phyloP scores from a whole-genome alignment of 2,329 filamentous ascomycete species.

The Fusarium sp. region DNA sequence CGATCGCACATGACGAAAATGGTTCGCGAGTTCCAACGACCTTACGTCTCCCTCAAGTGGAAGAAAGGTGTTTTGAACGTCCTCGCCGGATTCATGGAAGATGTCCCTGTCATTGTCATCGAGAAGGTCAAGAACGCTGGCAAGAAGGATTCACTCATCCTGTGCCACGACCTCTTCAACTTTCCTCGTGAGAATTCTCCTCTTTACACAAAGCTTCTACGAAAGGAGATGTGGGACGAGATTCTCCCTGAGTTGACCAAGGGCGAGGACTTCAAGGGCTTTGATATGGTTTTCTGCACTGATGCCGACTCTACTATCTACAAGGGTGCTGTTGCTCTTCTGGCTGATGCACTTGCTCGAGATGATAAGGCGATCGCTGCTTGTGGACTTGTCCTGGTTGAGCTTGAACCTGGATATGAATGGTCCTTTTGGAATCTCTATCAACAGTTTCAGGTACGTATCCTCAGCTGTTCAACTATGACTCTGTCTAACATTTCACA shows the following conservation, averaged over 20 bases:
- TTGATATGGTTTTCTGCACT: conserved; percentile 38
- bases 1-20: conserved; percentile 34
- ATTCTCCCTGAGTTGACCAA: conserved; percentile 31
- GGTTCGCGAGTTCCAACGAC: conserved; percentile 22
- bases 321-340: conserved; percentile 28
- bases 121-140: conserved; percentile 39
- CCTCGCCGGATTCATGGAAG: conserved; percentile 34
- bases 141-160: conserved; percentile 35
- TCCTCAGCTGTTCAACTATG: rapidly evolving
- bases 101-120: conserved; percentile 37
- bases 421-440: conserved; percentile 41
- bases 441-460: conserved; percentile 36
- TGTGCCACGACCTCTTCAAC: conserved; percentile 39
- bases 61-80: conserved; percentile 32
- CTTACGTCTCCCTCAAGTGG: conserved; percentile 36
- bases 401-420: conserved; percentile 35
- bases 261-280: conserved; percentile 19
- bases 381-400: conserved; percentile 33
- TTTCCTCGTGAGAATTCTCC: conserved; percentile 30
- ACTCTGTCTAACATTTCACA: neutral
- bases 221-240: conserved; percentile 32
- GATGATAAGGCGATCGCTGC: conserved; percentile 37
- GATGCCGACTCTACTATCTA: conserved; percentile 39
- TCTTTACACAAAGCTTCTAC: conserved; percentile 30
- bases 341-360: conserved; percentile 27